Conservation (phyloP, 192 early-diverging fungal species). For the Entomortierella parvispora region DNA sequence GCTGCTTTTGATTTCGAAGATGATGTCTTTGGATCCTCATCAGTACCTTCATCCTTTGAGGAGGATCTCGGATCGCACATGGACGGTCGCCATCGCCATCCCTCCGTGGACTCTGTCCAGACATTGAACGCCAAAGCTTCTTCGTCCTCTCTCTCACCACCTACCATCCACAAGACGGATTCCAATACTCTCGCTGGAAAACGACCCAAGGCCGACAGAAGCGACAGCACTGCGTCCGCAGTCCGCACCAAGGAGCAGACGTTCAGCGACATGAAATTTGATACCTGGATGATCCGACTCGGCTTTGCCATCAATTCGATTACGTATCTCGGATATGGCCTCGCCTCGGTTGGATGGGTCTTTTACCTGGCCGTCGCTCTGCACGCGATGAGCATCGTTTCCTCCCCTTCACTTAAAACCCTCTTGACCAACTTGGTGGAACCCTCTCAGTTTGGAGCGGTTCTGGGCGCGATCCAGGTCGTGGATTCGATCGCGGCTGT, state of each 20-base stretch:
- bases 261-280: conserved; percentile 53
- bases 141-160: neutral
- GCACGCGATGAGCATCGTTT: conserved; percentile 42
- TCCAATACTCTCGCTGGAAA: neutral
- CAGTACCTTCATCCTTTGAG: neutral
- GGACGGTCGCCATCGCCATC: conserved; percentile 8
- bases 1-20: conserved; percentile 7
- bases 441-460: conserved; percentile 57
- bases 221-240: neutral
- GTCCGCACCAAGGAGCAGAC: conserved; percentile 16
- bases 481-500: conserved; percentile 59
- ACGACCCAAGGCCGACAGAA: neutral
- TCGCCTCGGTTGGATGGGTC: conserved; percentile 27
- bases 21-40: neutral
- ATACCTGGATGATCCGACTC: conserved; percentile 58
- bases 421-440: conserved; percentile 56
- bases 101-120: conserved; percentile 5
- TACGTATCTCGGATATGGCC: conserved; percentile 37
- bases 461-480: conserved; percentile 58
- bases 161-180: neutral
- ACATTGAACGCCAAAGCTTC: conserved; percentile 1
- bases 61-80: neutral
- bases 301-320: conserved; percentile 50
- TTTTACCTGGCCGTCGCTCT: conserved; percentile 29
- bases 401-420: conserved; percentile 56